Evolutionary conservation across 805 yeast species (phyloP).

Genomic region (Zygotorulaspora chibaensis): DNA sequence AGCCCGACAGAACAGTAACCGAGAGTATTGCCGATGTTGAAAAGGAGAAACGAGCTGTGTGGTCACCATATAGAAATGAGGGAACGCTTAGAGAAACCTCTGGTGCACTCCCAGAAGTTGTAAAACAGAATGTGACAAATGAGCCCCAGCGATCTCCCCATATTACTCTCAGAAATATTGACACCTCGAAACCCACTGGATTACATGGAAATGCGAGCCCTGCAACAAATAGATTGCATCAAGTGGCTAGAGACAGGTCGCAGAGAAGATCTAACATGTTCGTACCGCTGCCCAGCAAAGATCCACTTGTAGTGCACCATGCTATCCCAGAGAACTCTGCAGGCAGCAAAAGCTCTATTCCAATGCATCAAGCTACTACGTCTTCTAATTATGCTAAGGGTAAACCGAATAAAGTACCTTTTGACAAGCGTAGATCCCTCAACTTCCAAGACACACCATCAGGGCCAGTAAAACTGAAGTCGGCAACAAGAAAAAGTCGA

Average conservation of each 20-base stretch:
- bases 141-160: no score
- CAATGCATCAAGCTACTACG: background rate
- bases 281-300: constrained; percentile 34
- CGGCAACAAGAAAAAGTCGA: constrained; percentile 4
- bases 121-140: no score
- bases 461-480: background rate
- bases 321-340: constrained; percentile 5
- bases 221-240: background rate
- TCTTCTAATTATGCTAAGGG: background rate
- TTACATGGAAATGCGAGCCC: background rate
- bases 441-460: background rate
- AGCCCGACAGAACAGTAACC: background rate
- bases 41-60: constrained; percentile 16
- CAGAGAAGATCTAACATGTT: constrained; percentile 34
- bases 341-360: background rate
- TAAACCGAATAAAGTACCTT: constrained; percentile 1
- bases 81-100: constrained; percentile 4
- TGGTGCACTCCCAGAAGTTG: background rate
- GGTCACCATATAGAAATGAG: constrained; percentile 31
- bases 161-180: background rate
- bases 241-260: constrained; percentile 14
- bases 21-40: background rate
- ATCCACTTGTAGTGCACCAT: constrained; percentile 28
- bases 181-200: background rate
- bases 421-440: background rate